These are phyloP conservation scores for Tolypocladium pustulatum DNA, from an alignment of 2,329 filamentous ascomycete genomes.

Conservation along the genomic window DNA sequence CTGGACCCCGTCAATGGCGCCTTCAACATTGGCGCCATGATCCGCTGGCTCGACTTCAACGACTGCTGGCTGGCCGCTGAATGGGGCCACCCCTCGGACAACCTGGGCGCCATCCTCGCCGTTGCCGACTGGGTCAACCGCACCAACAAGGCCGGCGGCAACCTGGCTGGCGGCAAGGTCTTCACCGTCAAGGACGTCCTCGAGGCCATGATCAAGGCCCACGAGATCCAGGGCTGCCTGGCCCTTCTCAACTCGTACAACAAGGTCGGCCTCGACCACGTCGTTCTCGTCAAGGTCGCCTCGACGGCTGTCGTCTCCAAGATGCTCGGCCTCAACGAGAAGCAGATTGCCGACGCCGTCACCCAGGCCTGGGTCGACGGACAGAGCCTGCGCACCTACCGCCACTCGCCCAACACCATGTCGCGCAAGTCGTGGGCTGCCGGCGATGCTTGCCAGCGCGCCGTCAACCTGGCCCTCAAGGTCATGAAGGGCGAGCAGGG, in stretches of 20 bases:
- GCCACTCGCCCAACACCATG: constrained; percentile 98
- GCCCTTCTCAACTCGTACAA: constrained; percentile 98
- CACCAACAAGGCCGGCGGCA: constrained; percentile 65
- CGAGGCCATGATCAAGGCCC: constrained; percentile 97
- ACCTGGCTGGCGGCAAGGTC: constrained; percentile 78
- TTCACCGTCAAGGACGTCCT: constrained; percentile 85
- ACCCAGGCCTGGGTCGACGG: constrained; percentile 97
- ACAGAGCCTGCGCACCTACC: constrained; percentile 90
- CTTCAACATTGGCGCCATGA: constrained; percentile 98
- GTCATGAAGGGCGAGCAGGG: constrained; percentile 86
- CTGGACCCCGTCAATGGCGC: constrained; percentile 92
- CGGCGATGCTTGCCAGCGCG: constrained; percentile 92
- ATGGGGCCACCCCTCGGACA: constrained; percentile 98
- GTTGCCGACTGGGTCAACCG: constrained; percentile 97
- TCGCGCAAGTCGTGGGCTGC: constrained; percentile 98
- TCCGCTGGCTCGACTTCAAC: constrained; percentile 99
- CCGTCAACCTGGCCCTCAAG: constrained; percentile 84
- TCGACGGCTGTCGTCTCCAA: constrained; percentile 89
- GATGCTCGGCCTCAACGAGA: constrained; percentile 82
- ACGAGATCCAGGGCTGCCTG: constrained; percentile 96
- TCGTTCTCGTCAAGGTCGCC: constrained; percentile 95
- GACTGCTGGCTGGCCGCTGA: constrained; percentile 99
- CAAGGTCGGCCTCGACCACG: constrained; percentile 96
- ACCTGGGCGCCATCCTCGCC: constrained; percentile 90
- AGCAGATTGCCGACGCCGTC: constrained; percentile 88